Evolutionary conservation across 345 rosid genomes (phyloP).

Genomic region (Populus nigra): DNA sequence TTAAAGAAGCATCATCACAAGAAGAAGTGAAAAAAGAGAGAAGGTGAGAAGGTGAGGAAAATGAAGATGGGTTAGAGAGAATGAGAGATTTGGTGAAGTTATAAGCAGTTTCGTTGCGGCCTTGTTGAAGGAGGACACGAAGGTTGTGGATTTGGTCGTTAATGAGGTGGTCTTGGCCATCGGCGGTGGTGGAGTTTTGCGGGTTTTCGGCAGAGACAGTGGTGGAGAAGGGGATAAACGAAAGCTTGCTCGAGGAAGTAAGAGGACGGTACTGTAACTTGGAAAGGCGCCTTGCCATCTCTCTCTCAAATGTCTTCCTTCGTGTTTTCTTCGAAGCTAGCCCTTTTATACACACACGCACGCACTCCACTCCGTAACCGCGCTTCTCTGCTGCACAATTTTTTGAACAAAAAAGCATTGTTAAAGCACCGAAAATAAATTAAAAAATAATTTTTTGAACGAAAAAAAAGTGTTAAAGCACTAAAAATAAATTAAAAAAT

Average conservation of each 20-base stretch:
- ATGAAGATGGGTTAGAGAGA: conserved; percentile 32
- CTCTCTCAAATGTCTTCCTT: too few relatives aligned
- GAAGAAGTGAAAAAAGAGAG: conserved; percentile 43
- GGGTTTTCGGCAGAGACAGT: background rate
- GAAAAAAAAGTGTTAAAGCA: too few relatives aligned
- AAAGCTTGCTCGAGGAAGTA: too few relatives aligned
- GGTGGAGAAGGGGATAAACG: background rate
- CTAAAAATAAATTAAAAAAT: too few relatives aligned
- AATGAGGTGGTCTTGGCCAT: conserved; percentile 29
- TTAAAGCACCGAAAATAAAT: too few relatives aligned
- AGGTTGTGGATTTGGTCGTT: conserved; percentile 41
- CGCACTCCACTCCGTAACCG: too few relatives aligned
- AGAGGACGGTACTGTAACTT: background rate
- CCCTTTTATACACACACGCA: too few relatives aligned
- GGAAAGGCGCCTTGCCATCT: background rate
- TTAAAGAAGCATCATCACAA: conserved; percentile 43
- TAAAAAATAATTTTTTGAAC: too few relatives aligned
- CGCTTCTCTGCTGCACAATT: too few relatives aligned
- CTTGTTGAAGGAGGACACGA: conserved; percentile 53
- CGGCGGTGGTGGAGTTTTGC: background rate
- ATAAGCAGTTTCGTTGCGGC: conserved; percentile 46
- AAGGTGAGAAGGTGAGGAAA: conserved; percentile 49
- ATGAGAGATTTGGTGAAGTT: conserved; percentile 40
- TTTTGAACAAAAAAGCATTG: too few relatives aligned
- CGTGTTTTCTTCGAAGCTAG: too few relatives aligned